phyloP scores from a whole-genome alignment of 257 asterid species.

The Cinchona pubescens region DNA sequence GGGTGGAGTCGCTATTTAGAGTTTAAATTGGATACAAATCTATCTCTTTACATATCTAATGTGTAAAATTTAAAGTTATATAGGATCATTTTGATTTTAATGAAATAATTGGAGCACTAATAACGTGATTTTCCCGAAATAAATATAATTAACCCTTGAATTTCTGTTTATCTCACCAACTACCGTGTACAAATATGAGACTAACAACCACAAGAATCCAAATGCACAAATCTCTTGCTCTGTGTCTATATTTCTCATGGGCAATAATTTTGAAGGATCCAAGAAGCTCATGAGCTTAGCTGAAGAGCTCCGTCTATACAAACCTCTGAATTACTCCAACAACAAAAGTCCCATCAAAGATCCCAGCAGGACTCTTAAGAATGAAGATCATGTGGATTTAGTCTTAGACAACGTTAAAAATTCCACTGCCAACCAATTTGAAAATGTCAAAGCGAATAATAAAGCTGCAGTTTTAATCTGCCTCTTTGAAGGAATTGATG shows the following conservation, averaged over 20 bases:
- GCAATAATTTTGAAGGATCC: constrained; percentile 29
- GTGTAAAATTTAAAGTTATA: too few relatives aligned
- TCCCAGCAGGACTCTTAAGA: constrained; percentile 12
- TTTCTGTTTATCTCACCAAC: too few relatives aligned
- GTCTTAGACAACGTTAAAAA: constrained; percentile 5
- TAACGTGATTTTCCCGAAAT: too few relatives aligned
- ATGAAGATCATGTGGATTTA: not conserved
- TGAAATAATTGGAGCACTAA: too few relatives aligned
- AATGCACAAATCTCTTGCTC: too few relatives aligned
- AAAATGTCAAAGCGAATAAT: constrained; percentile 15
- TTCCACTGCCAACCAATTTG: constrained; percentile 11
- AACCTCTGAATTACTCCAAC: constrained; percentile 6
- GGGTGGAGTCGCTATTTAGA: too few relatives aligned
- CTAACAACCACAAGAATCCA: too few relatives aligned
- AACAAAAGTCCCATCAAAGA: not conserved
- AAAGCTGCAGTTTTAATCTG: constrained; percentile 77
- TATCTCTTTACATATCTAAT: too few relatives aligned
- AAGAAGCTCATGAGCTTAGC: constrained; percentile 37
- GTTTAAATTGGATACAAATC: too few relatives aligned
- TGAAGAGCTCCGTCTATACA: constrained; percentile 41
- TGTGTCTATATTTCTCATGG: constrained; percentile 19
- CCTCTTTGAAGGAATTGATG: constrained; percentile 53
- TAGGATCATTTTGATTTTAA: too few relatives aligned
- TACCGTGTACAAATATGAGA: too few relatives aligned
- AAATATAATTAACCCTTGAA: too few relatives aligned